Evolutionary conservation across 768 basidiomycete species (phyloP).

Genomic region (Hypsizygus marmoreus): DNA sequence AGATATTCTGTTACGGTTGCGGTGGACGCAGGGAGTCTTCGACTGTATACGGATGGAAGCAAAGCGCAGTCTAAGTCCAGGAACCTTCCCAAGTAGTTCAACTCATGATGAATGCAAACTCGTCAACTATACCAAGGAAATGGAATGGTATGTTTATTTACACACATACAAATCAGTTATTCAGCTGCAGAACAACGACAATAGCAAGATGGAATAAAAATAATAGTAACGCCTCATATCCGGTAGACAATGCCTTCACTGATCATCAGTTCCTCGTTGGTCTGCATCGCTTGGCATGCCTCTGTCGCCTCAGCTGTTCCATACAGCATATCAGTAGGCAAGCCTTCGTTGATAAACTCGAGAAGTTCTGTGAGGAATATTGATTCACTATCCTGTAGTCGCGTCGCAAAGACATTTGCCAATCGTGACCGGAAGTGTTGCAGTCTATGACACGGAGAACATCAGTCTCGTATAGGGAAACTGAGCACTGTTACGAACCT

Average conservation of each 20-base stretch:
- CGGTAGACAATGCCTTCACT: constrained; percentile 87
- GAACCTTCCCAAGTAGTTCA: too few relatives aligned
- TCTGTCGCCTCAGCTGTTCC: constrained; percentile 79
- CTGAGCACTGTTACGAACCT: constrained; percentile 48
- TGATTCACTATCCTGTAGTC: constrained; percentile 75
- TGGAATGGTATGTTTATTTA: too few relatives aligned
- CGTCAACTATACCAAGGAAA: too few relatives aligned
- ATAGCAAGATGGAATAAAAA: constrained; percentile 8
- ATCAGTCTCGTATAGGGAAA: constrained; percentile 7
- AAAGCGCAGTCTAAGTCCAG: too few relatives aligned
- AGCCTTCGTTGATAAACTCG: constrained; percentile 74
- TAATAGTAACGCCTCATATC: constrained; percentile 43
- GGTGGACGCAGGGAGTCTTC: too few relatives aligned
- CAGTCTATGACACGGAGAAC: constrained; percentile 45
- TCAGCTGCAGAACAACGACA: too few relatives aligned
- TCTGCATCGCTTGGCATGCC: constrained; percentile 75
- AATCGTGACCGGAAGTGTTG: constrained; percentile 81
- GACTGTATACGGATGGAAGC: too few relatives aligned
- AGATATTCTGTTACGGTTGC: too few relatives aligned
- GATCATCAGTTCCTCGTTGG: constrained; percentile 83
- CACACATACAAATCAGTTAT: too few relatives aligned
- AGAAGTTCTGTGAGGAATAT: constrained; percentile 71
- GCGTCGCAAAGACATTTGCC: constrained; percentile 67
- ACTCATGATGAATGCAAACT: too few relatives aligned
- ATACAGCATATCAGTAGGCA: constrained; percentile 69